Conservation (phyloP, 169 alveolate genomes). For the Toxoplasma gondii region DNA sequence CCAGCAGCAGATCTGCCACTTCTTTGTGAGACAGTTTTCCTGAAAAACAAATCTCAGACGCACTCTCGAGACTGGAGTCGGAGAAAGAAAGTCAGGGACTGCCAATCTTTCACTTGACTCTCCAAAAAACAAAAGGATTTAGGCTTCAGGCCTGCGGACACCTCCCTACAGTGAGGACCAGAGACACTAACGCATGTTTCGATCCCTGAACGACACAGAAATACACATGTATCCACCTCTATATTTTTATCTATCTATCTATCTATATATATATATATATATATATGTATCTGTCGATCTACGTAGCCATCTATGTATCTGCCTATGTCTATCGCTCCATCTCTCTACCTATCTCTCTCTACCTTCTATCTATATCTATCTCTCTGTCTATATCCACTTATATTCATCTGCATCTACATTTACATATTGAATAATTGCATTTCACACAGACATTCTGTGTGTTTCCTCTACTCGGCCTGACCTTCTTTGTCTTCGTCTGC, state of each 20-base stretch:
- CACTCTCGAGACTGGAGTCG: background rate
- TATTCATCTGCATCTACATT: background rate
- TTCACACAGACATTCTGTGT: too few relatives aligned
- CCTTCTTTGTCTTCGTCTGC: slow-evolving; percentile 65
- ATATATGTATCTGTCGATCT: too few relatives aligned
- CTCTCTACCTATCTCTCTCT: too few relatives aligned
- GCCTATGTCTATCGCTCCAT: background rate
- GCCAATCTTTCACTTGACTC: background rate
- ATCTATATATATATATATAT: too few relatives aligned
- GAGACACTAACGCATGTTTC: background rate
- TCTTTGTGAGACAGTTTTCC: slow-evolving; percentile 60
- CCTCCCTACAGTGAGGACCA: background rate
- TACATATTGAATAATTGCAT: too few relatives aligned
- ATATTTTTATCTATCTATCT: too few relatives aligned
- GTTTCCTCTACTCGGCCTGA: background rate
- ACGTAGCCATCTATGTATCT: too few relatives aligned
- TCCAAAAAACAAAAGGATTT: background rate
- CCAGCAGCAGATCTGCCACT: slow-evolving; percentile 59
- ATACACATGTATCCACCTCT: background rate
- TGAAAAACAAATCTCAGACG: background rate
- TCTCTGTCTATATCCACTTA: too few relatives aligned
- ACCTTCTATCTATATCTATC: too few relatives aligned
- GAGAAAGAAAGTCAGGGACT: background rate
- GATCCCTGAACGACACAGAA: background rate
- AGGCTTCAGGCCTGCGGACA: too few relatives aligned